These are phyloP conservation scores for Aspergillus coremiiformis DNA, from an alignment of 495 filamentous ascomycete species.

Conservation along the genomic window DNA sequence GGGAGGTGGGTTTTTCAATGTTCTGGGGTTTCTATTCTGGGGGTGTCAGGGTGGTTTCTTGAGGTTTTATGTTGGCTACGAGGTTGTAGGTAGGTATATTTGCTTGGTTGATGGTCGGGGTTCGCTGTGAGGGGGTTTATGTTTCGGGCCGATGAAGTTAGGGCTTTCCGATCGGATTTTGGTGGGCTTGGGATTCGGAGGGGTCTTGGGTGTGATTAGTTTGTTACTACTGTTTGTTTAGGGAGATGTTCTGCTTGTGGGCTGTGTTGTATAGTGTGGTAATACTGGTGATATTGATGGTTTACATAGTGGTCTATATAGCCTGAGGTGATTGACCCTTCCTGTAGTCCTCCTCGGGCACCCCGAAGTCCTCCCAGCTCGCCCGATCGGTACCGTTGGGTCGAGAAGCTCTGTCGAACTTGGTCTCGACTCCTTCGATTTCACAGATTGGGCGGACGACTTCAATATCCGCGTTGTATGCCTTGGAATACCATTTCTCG, in stretches of 20 bases:
- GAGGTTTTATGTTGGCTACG: not conserved
- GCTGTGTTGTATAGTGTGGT: not conserved
- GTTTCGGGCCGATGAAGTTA: slow-evolving; percentile 3
- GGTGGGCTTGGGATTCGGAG: not conserved
- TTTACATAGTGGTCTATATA: not conserved
- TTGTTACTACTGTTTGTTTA: not conserved
- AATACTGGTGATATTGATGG: not conserved
- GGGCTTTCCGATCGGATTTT: not conserved
- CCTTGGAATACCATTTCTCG: slow-evolving; percentile 36
- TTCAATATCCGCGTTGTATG: slow-evolving; percentile 35
- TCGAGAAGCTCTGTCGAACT: slow-evolving; percentile 34
- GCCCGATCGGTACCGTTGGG: slow-evolving; percentile 35
- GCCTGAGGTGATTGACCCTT: not conserved
- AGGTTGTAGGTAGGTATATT: not conserved
- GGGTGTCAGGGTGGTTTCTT: not conserved
- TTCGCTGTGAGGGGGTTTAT: not conserved
- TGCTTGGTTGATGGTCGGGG: not conserved
- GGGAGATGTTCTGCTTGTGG: too few relatives aligned
- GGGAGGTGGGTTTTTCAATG: not conserved
- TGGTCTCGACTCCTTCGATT: slow-evolving; percentile 35
- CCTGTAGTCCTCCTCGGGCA: slow-evolving; percentile 21
- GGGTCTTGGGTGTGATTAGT: not conserved
- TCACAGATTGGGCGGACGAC: slow-evolving; percentile 32
- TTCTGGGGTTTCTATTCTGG: not conserved
- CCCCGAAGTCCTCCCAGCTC: slow-evolving; percentile 30